Base-by-base conservation (phyloP, 208 protist species). In the Herpetomonas samuelpessoai region DNA sequence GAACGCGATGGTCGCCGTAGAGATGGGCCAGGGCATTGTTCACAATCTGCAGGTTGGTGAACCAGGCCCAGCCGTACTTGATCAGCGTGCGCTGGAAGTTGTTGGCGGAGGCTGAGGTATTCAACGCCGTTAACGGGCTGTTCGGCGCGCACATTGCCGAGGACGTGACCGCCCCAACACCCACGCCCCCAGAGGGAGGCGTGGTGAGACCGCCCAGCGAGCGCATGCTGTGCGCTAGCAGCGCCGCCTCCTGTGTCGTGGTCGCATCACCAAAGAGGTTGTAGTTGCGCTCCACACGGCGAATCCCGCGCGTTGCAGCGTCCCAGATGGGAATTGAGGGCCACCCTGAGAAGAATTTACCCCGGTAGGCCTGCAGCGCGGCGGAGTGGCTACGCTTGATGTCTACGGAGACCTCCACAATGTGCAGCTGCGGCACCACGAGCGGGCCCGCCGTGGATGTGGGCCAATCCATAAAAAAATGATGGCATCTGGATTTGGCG, bases 301-400 rank as follows among this genome's bases (percentile, higher is more conserved):
- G 60, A 7, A 83, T 67, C n/a, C 31, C 56, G 12, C 66, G 55
- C 19, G 73, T 78, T 16, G 68, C 72, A n/a, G 73, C 51, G 61
- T 84, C 74, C 81, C 76, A 84, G 12, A 88, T 67, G 18, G 81
- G 81, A 19, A 88, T 82, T 1, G 81, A 84, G 22, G 81, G 77
- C 76, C 81, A 88, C 6, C 81, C 81, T n/a, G 59, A 69, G 56
- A 88, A 88, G 68, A 88, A 88, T 58, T 88, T 88, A 25, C 81
- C 81, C 19, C 56, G 67, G 66, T 83, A 88, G 47, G 59, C 51
- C 27, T 41, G 19, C 10, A 83, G 68, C 0, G 77, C 67, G 1
- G 21, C 12, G 47, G 76, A 76, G 19, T 49, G 31, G 55, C 69
- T 68, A 18, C 74, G 75, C 69, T 74, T 79, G 46, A 85, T 67